phyloP scores from a whole-genome alignment of 441 rosid species.

The Populus hybrid region DNA sequence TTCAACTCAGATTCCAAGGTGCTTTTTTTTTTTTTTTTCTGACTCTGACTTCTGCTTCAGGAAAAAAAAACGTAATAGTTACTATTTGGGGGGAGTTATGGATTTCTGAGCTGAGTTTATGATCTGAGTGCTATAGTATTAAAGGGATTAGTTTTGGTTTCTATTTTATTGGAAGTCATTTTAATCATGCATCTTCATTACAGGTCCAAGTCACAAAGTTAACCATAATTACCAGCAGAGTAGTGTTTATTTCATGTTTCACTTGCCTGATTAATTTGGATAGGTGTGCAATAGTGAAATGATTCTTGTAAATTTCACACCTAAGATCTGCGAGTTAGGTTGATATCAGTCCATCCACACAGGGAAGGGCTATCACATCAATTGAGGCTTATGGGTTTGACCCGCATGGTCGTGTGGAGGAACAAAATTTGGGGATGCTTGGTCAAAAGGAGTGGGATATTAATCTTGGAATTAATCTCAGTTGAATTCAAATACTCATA shows the following conservation, averaged over 20 bases:
- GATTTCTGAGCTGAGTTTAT: neutral
- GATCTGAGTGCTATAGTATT: neutral
- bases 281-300: neutral
- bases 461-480: neutral
- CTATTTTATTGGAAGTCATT: neutral
- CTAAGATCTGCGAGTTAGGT: neutral
- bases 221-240: neutral
- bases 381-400: neutral
- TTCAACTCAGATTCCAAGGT: slow-evolving; percentile 78
- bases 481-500: neutral
- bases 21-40: slow-evolving; percentile 4
- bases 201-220: neutral
- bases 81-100: neutral
- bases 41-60: neutral
- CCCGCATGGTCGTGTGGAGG: neutral
- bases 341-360: neutral
- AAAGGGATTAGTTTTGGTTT: neutral
- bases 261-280: neutral
- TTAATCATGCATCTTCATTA: neutral
- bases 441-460: neutral
- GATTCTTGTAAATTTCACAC: neutral
- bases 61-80: neutral
- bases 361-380: neutral
- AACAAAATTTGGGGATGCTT: neutral
- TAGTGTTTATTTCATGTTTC: neutral